These are phyloP conservation scores for Arctostaphylos glauca DNA, from an alignment of 148 eudicot genomes.

Conservation along the genomic window DNA sequence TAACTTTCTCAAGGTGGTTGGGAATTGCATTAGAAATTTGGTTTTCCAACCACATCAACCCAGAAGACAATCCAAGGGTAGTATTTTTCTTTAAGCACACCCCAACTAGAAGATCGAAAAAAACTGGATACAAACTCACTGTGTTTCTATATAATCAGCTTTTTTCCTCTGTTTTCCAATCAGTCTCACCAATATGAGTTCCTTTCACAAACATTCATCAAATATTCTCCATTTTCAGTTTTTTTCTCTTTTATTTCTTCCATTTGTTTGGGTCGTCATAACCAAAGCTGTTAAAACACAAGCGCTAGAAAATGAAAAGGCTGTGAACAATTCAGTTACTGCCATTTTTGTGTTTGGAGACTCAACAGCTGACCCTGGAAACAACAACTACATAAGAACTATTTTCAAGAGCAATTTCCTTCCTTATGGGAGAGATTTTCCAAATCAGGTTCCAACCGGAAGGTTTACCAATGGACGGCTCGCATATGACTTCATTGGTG, in stretches of 20 bases:
- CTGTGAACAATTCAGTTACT: constrained; percentile 28
- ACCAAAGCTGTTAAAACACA: neutral
- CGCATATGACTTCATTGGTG: constrained; percentile 62
- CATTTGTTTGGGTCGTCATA: neutral
- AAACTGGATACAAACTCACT: neutral
- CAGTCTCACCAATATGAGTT: neutral
- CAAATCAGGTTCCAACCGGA: constrained; percentile 47
- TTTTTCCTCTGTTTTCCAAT: neutral
- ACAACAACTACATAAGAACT: constrained; percentile 56
- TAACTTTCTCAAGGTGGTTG: neutral
- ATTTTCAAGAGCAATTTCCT: constrained; percentile 11
- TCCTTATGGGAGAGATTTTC: constrained; percentile 9
- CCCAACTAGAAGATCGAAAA: neutral
- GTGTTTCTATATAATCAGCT: neutral
- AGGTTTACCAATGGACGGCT: constrained; percentile 64
- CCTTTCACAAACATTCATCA: neutral
- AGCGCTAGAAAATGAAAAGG: constrained; percentile 13
- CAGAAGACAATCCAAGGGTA: neutral
- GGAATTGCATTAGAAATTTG: neutral
- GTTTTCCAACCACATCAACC: neutral
- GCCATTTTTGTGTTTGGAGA: constrained; percentile 71
- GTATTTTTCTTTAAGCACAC: neutral
- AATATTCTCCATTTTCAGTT: neutral
- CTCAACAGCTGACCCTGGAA: constrained; percentile 74
- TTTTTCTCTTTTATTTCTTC: neutral